Conservation (phyloP, 768 basidiomycete genomes). For the Hemileccinum rubropunctum region DNA sequence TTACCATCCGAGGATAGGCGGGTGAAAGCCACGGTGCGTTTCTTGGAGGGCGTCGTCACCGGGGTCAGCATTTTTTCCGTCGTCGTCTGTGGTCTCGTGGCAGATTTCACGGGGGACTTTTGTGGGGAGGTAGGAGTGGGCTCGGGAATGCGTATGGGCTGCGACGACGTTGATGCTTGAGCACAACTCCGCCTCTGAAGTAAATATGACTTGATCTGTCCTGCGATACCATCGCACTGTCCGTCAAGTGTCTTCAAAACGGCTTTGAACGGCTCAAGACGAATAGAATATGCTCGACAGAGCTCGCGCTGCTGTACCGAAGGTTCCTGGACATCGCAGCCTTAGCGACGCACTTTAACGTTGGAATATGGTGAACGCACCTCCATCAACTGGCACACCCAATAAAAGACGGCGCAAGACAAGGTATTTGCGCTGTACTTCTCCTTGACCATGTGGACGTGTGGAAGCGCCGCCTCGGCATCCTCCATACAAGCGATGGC, state of each 20-base stretch:
- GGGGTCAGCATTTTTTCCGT: neutral
- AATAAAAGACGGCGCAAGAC: constrained; percentile 43
- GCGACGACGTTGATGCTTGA: neutral
- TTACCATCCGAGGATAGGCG: constrained; percentile 6
- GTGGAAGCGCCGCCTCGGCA: constrained; percentile 28
- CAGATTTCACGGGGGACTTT: constrained; percentile 21
- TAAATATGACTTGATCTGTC: constrained; percentile 18
- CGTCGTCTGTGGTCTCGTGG: constrained; percentile 13
- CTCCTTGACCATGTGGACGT: constrained; percentile 13
- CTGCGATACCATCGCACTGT: constrained; percentile 23
- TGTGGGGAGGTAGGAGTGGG: constrained; percentile 6
- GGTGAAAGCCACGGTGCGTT: constrained; percentile 28
- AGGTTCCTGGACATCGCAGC: constrained; percentile 15
- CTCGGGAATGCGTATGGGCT: neutral
- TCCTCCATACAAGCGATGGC: constrained; percentile 34
- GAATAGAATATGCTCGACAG: constrained; percentile 16
- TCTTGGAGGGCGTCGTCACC: constrained; percentile 26
- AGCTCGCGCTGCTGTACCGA: constrained; percentile 21
- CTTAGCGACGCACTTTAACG: neutral
- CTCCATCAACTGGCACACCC: constrained; percentile 41
- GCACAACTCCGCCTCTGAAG: constrained; percentile 3
- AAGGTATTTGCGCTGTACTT: constrained; percentile 22
- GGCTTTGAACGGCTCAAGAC: constrained; percentile 17
- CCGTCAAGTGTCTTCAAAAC: constrained; percentile 16
- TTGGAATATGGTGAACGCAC: constrained; percentile 20